Evolutionary conservation across 306 rosid species (phyloP).

Genomic region (Dalbergia oliveri): DNA sequence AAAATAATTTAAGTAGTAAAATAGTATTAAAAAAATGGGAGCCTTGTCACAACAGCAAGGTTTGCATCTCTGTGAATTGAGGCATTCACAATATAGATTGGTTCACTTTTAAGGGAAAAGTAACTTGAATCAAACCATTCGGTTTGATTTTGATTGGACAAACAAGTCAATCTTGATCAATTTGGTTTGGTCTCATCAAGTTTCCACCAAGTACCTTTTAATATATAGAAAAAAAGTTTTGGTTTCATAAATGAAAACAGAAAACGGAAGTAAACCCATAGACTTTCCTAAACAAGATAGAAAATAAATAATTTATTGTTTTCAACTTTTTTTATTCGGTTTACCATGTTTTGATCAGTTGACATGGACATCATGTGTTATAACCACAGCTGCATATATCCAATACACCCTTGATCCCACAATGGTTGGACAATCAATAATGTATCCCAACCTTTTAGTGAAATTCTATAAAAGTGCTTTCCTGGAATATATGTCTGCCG

Average conservation of each 20-base stretch:
- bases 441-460: not conserved
- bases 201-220: too few species aligned
- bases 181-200: not conserved
- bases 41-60: too few species aligned
- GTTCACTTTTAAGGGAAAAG: not conserved
- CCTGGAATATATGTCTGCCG: not conserved
- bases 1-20: too few species aligned
- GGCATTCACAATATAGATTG: too few species aligned
- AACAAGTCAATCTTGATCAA: not conserved
- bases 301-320: not conserved
- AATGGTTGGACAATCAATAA: not conserved
- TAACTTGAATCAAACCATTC: not conserved
- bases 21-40: too few species aligned
- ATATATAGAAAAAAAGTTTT: not conserved
- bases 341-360: not conserved
- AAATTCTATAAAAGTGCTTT: conserved; percentile 1
- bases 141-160: conserved; percentile 1
- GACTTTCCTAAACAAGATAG: not conserved
- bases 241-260: not conserved
- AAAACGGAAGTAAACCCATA: conserved; percentile 9
- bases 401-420: not conserved
- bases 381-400: not conserved
- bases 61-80: too few species aligned
- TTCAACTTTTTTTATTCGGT: not conserved
- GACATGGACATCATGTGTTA: not conserved